Base-by-base conservation (phyloP, 768 basidiomycete genomes). In the Filobasidium floriforme region DNA sequence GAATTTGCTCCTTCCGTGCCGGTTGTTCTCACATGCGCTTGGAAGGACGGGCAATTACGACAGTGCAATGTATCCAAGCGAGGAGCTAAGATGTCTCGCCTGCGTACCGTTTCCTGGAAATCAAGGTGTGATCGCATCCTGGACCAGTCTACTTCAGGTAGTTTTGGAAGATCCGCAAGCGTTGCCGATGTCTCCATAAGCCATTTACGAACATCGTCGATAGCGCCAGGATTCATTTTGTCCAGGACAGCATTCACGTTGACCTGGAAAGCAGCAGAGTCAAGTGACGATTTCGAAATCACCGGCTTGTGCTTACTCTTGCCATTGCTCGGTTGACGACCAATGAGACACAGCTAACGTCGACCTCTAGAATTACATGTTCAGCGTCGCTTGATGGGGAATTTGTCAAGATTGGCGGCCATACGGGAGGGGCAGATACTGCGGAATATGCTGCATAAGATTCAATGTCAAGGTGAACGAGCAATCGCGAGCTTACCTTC, bases 141-240 rank as follows among this genome's bases (percentile, higher is more conserved):
- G 63, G 81, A 81, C 93, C 92, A 98, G 63, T 90, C 90, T 4
- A 87, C 84, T 76, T 99, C 96, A 1, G 85, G 83, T 15, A 92
- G 79, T 7, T 67, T 70, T 1, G 70, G 71, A 9, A 79, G 75
- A 0, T 66, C 52, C 1, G 69, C 65, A 4, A 71, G 66, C n/a
- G 73, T 65, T 46, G 79, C 66, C 86, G 88, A 91, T 64, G 89
- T 87, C 18, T 81, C 74, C 18, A 22, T 84, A 37, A 80, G 2
- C 88, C 69, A 1, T 63, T 73, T 52, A 83, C 81, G 14, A 94
- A 80, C 12, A 69, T 71, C 71, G 6, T 80, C 73, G 28, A 85
- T 80, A 1, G 83, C 84, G 12, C 85, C 84, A 15, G 83, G 82
- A 82, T 90, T 86, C 72, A 86, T 86, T 11, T 81, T 81, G 63